phyloP scores from a whole-genome alignment of 2,329 filamentous ascomycete species.

The Trichoderma pleuroti region DNA sequence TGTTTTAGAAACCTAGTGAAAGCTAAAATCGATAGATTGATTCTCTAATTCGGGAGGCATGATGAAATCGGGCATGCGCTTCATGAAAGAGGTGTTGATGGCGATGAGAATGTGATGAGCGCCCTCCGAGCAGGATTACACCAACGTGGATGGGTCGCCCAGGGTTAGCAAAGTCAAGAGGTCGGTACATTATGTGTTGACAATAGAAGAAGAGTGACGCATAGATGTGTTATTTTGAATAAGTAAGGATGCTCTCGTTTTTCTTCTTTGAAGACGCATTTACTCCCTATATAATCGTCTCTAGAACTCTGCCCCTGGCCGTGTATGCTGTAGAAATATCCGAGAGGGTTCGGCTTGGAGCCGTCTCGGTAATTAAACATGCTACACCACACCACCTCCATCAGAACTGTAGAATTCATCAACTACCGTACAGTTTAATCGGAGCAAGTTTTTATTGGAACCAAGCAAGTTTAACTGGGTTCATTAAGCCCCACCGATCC shows the following conservation, averaged over 20 bases:
- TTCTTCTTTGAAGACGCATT: background rate
- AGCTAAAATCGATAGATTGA: background rate
- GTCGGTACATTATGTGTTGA: background rate
- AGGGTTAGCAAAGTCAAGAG: background rate
- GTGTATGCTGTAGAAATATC: background rate
- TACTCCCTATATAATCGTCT: background rate
- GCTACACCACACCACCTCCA: background rate
- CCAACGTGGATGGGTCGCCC: background rate
- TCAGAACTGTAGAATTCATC: background rate
- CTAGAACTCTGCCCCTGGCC: background rate
- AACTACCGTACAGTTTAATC: too few relatives aligned
- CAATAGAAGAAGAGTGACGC: background rate
- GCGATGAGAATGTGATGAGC: too few relatives aligned
- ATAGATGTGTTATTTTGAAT: background rate
- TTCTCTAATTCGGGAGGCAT: background rate
- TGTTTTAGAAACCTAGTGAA: background rate
- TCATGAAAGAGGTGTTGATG: background rate
- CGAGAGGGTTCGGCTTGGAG: background rate
- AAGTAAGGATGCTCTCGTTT: background rate
- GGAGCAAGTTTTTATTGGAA: background rate
- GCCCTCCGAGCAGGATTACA: background rate
- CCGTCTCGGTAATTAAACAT: background rate
- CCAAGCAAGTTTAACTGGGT: background rate
- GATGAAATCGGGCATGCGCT: background rate
- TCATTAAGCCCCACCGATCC: background rate